Conservation (phyloP, 164 flowering plant genomes). For the Sextonia rubra region DNA sequence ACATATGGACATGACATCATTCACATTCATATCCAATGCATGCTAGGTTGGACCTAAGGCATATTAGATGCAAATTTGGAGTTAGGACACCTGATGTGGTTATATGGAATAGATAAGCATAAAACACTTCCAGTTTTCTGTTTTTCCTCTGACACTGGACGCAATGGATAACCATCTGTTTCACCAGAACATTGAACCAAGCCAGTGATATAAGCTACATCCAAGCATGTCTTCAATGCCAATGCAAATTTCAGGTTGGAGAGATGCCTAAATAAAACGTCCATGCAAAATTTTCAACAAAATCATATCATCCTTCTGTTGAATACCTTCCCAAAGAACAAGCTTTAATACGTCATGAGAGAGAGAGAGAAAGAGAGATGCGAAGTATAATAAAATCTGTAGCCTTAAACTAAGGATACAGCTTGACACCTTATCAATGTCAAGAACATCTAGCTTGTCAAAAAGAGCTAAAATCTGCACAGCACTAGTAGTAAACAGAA, state of each 20-base stretch:
- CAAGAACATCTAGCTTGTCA: constrained; percentile 70
- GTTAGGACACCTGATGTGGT: not conserved
- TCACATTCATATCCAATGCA: not conserved
- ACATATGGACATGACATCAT: not conserved
- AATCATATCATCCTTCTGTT: not conserved
- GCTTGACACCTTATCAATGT: constrained; percentile 53
- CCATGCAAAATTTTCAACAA: no score
- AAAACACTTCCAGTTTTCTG: not conserved
- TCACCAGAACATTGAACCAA: not conserved
- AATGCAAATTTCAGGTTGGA: not conserved
- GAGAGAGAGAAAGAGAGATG: no score
- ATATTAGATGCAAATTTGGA: not conserved
- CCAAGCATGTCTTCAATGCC: not conserved
- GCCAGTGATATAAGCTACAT: not conserved
- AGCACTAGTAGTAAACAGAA: constrained; percentile 78
- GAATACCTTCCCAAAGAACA: not conserved
- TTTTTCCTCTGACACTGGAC: not conserved
- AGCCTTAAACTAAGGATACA: constrained; percentile 60
- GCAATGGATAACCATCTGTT: not conserved
- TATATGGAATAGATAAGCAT: no score
- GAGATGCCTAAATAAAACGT: not conserved
- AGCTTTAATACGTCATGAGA: no score
- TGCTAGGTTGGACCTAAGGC: not conserved
- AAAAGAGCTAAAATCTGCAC: constrained; percentile 81
- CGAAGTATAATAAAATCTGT: not conserved